Percentiles rank a stretch among this genome's conserved stretches.
These are phyloP conservation scores for Globisporangium paroecandrum DNA, from an alignment of 352 stramenopile species.

Conservation along the genomic window DNA sequence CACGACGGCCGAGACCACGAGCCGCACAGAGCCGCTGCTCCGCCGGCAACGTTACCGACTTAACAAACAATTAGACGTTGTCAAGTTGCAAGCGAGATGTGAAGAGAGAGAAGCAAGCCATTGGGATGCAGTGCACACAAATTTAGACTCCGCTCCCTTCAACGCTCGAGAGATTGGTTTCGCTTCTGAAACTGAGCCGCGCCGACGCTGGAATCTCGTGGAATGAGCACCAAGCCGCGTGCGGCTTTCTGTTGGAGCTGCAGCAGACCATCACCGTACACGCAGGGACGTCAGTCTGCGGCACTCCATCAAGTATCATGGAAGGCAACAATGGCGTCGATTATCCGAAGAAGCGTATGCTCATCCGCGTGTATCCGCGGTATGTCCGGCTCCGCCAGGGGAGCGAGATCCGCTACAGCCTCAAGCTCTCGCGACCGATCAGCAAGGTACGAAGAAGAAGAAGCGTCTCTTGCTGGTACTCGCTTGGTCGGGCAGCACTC, in stretches of 20 bases:
- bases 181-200: neutral
- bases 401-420: conserved; percentile 56
- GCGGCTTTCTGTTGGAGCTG: neutral
- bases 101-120: neutral
- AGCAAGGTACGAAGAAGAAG: conserved; percentile 30
- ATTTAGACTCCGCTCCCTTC: neutral
- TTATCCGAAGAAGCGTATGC: conserved; percentile 31
- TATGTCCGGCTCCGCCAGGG: conserved; percentile 63
- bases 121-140: neutral
- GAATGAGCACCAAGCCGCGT: neutral
- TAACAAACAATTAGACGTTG: neutral
- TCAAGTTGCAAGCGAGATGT: neutral
- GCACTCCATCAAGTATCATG: neutral
- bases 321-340: conserved; percentile 14
- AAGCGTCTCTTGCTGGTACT: neutral
- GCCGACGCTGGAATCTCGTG: neutral
- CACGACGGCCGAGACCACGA: too few species aligned
- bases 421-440: conserved; percentile 50
- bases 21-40: too few species aligned
- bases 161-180: neutral
- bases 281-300: neutral
- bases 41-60: neutral
- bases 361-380: conserved; percentile 51
- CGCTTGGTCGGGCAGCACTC: neutral
- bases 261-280: neutral